phyloP scores from a whole-genome alignment of 2,329 filamentous ascomycete species.

The Neopestalotiopsis clavispora region DNA sequence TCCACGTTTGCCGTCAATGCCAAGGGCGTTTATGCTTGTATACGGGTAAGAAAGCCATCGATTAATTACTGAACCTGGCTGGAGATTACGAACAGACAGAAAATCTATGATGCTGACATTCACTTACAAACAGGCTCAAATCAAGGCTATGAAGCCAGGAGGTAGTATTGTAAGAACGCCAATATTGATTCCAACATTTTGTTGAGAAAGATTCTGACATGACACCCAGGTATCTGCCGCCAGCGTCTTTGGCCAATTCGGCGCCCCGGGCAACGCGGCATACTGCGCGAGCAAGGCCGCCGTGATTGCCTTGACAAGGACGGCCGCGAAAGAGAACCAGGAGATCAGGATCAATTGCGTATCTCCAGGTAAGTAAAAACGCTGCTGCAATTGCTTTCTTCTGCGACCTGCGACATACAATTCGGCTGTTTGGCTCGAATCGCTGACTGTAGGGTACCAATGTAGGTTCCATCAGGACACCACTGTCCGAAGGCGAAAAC shows the following conservation, averaged over 20 bases:
- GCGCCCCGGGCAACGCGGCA: conserved; percentile 37
- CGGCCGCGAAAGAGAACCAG: conserved; percentile 37
- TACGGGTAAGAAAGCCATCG: background rate
- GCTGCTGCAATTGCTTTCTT: too few relatives aligned
- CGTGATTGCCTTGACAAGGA: conserved; percentile 35
- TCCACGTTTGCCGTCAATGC: conserved; percentile 34
- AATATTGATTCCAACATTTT: background rate
- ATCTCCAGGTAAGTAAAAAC: conserved; percentile 27
- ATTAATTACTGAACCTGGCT: too few relatives aligned
- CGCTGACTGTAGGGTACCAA: too few relatives aligned
- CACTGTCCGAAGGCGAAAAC: conserved; percentile 26
- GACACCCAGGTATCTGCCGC: conserved; percentile 12
- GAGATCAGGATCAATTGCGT: conserved; percentile 35
- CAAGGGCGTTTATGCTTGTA: conserved; percentile 2
- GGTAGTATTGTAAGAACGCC: conserved; percentile 41
- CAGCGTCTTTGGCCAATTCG: conserved; percentile 22
- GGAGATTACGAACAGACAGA: too few relatives aligned
- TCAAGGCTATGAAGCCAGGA: conserved; percentile 38
- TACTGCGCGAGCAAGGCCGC: conserved; percentile 38
- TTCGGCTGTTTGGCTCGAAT: too few relatives aligned
- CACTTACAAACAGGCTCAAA: conserved; percentile 25
- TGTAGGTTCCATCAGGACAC: conserved; percentile 35
- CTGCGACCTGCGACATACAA: background rate
- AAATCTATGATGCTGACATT: conserved; percentile 15
- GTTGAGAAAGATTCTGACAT: background rate